A percentile compares a stretch with the other conserved stretches of the same genome.
Conservation (phyloP, 1,284 basidiomycete species). For the Pseudozyma hubeiensis region DNA sequence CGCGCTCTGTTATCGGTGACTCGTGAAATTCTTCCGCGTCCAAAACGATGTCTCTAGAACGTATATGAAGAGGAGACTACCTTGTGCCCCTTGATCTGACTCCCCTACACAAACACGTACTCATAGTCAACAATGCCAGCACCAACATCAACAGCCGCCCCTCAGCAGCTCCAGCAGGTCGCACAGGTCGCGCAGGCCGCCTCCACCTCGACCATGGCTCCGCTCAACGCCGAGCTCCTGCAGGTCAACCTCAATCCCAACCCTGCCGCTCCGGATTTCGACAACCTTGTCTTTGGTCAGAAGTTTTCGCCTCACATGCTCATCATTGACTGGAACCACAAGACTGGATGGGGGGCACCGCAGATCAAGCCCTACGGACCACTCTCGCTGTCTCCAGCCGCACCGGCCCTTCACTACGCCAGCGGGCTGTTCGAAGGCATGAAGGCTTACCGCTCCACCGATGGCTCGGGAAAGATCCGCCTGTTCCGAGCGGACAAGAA, state of each 20-base stretch:
- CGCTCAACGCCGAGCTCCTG: conserved; percentile 48
- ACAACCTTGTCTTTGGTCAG: conserved; percentile 71
- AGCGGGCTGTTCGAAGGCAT: conserved; percentile 53
- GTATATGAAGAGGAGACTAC: neutral
- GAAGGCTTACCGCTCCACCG: conserved; percentile 56
- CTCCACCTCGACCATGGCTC: conserved; percentile 33
- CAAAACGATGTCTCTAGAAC: neutral
- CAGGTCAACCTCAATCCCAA: conserved; percentile 43
- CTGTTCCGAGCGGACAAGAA: conserved; percentile 56
- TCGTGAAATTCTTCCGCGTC: neutral
- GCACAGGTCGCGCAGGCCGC: conserved; percentile 10
- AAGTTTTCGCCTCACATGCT: conserved; percentile 90
- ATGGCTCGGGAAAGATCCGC: conserved; percentile 49
- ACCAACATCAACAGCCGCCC: conserved; percentile 15
- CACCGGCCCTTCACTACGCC: conserved; percentile 51
- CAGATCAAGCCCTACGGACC: conserved; percentile 78
- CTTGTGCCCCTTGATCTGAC: neutral
- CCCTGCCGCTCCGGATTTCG: conserved; percentile 49
- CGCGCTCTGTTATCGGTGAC: conserved; percentile 8
- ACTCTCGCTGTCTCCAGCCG: conserved; percentile 48
- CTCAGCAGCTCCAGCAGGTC: conserved; percentile 17
- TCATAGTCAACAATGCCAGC: conserved; percentile 41
- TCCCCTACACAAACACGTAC: too few species aligned
- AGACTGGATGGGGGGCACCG: conserved; percentile 82
- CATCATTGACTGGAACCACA: conserved; percentile 80